phyloP scores from a whole-genome alignment of 495 filamentous ascomycete genomes.

The Elaphomyces granulatus region DNA sequence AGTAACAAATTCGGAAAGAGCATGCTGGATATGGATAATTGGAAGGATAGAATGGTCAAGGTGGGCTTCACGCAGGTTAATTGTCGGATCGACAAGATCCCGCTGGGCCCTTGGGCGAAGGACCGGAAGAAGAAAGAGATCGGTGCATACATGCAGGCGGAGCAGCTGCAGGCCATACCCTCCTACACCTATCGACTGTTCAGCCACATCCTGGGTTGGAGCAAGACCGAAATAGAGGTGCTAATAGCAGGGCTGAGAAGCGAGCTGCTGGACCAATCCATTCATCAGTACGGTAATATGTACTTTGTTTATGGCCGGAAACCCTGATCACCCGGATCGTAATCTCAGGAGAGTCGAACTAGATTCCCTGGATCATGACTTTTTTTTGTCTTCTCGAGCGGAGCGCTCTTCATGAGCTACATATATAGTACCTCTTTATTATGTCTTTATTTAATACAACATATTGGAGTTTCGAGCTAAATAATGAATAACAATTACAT shows the following conservation, averaged over 20 bases:
- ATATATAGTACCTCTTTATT: no score
- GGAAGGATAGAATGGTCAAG: constrained; percentile 20
- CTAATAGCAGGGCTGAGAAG: constrained; percentile 12
- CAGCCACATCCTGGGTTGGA: constrained; percentile 37
- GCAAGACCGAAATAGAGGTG: constrained; percentile 9
- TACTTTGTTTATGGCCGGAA: constrained; percentile 7
- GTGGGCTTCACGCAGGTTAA: constrained; percentile 46
- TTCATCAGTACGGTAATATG: constrained; percentile 15
- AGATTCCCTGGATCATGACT: no score
- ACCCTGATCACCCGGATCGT: no score
- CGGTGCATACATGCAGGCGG: constrained; percentile 43
- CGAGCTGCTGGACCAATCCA: constrained; percentile 15
- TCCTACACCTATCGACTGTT: constrained; percentile 40
- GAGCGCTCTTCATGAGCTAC: no score
- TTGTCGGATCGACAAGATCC: constrained; percentile 42
- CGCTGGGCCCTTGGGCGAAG: constrained; percentile 50
- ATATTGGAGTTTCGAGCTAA: no score
- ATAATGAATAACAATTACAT: no score
- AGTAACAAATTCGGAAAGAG: constrained; percentile 30
- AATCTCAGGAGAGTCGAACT: no score
- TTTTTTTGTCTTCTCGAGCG: no score
- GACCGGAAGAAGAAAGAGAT: constrained; percentile 50
- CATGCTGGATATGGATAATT: constrained; percentile 30
- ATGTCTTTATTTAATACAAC: no score
- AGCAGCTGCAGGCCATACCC: constrained; percentile 43